Conservation (phyloP, 306 rosid species). For the Quercus gilva region DNA sequence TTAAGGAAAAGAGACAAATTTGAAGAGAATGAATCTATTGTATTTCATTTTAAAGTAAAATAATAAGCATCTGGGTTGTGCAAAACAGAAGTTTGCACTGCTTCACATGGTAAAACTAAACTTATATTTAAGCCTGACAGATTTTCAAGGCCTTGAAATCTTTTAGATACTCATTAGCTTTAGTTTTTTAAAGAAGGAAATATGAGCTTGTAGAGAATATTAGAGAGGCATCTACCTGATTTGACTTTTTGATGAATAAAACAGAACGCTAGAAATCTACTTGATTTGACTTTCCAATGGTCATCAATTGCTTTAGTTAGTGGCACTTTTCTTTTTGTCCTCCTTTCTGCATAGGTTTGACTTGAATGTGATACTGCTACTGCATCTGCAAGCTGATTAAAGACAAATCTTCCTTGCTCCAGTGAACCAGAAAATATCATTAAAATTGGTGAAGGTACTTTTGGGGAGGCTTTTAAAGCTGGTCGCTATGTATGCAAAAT, state of each 20-base stretch:
- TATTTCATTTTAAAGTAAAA: background rate
- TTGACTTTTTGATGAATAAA: background rate
- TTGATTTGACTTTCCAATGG: slow-evolving; percentile 3
- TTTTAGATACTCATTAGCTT: background rate
- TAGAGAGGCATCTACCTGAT: background rate
- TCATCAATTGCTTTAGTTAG: background rate
- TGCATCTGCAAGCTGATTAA: slow-evolving; percentile 24
- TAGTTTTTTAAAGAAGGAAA: background rate
- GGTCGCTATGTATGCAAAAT: slow-evolving; percentile 78
- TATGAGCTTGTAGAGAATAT: background rate
- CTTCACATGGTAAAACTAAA: background rate
- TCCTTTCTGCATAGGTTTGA: slow-evolving; percentile 1
- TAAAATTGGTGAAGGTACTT: slow-evolving; percentile 95
- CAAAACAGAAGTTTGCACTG: background rate
- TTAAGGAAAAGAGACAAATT: background rate
- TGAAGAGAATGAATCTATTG: background rate
- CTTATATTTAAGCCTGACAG: background rate
- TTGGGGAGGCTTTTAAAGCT: slow-evolving; percentile 88
- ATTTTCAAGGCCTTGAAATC: background rate
- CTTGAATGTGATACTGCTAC: slow-evolving; percentile 5
- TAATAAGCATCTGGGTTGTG: background rate
- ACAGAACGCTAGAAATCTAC: background rate
- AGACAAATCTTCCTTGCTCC: slow-evolving; percentile 26
- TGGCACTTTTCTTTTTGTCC: background rate
- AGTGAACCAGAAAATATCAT: slow-evolving; percentile 55